Conservation (phyloP, 2,329 filamentous ascomycete species). For the Emergomyces africanus region DNA sequence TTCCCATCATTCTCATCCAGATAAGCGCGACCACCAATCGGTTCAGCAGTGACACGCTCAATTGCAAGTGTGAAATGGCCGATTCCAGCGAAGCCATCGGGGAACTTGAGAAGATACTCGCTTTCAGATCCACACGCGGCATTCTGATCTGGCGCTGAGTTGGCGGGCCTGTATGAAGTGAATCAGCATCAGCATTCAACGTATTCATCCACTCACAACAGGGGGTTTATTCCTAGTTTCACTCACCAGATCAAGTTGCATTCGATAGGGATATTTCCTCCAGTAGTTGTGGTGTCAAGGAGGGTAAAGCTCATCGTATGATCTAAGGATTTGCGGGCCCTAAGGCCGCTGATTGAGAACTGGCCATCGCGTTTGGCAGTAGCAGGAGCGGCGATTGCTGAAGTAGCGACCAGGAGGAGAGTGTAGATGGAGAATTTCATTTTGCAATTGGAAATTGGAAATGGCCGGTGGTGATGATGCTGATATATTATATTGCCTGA, state of each 20-base stretch:
- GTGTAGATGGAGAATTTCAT: background rate
- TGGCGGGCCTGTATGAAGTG: background rate
- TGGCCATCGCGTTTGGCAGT: background rate
- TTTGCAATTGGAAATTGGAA: background rate
- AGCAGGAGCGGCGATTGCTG: background rate
- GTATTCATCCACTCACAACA: background rate
- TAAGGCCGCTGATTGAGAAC: background rate
- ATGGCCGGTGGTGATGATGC: background rate
- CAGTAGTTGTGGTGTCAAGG: background rate
- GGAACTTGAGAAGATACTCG: conserved; percentile 14
- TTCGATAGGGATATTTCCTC: background rate
- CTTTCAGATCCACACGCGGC: conserved; percentile 17
- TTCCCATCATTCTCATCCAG: background rate
- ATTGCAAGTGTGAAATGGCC: conserved; percentile 4
- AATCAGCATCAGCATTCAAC: background rate
- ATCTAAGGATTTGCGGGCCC: background rate
- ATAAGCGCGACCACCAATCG: background rate
- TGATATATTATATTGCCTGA: background rate
- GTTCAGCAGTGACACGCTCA: background rate
- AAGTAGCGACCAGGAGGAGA: background rate
- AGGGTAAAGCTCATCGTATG: background rate
- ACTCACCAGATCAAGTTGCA: background rate
- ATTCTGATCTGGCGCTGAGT: conserved; percentile 5
- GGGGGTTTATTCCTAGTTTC: background rate
- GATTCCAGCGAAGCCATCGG: conserved; percentile 21